A percentile compares a stretch with the other conserved stretches of the same genome.
These are phyloP conservation scores for Tuber melanosporum DNA, from an alignment of 495 filamentous ascomycete genomes.

Conservation along the genomic window DNA sequence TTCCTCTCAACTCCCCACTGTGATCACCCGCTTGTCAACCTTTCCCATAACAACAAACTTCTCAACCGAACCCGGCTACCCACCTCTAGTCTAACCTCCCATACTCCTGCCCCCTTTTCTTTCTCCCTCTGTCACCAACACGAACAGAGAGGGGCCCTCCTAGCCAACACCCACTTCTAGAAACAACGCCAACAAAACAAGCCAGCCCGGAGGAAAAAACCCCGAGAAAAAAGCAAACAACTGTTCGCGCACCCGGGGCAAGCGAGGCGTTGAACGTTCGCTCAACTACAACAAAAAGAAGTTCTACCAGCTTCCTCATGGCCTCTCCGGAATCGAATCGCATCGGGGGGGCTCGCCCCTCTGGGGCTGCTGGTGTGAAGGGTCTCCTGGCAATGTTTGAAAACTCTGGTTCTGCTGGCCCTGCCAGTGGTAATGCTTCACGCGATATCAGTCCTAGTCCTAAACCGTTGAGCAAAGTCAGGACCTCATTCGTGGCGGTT, in stretches of 20 bases:
- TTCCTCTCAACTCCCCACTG: not conserved
- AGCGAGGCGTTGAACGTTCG: not conserved
- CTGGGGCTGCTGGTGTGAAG: constrained; percentile 37
- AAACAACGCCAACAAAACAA: not conserved
- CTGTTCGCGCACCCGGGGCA: not conserved
- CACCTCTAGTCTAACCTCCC: not conserved
- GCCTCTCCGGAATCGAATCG: constrained; percentile 33
- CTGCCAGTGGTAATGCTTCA: constrained; percentile 17
- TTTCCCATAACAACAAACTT: not conserved
- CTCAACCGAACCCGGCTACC: not conserved
- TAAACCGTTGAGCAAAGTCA: constrained; percentile 29
- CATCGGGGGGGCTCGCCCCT: constrained; percentile 23
- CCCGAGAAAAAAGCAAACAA: not conserved
- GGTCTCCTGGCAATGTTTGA: constrained; percentile 41
- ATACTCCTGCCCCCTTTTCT: not conserved
- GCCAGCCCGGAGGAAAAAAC: not conserved
- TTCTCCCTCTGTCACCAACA: not conserved
- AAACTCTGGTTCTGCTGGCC: constrained; percentile 28
- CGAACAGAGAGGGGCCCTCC: not conserved
- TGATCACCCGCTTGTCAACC: not conserved
- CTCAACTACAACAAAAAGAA: not conserved
- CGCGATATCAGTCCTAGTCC: constrained; percentile 36
- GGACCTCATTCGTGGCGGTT: constrained; percentile 40
- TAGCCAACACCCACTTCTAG: not conserved
- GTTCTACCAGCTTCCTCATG: constrained; percentile 10